phyloP scores from a whole-genome alignment of 768 basidiomycete genomes.

The Cystofilobasidium capitatum region DNA sequence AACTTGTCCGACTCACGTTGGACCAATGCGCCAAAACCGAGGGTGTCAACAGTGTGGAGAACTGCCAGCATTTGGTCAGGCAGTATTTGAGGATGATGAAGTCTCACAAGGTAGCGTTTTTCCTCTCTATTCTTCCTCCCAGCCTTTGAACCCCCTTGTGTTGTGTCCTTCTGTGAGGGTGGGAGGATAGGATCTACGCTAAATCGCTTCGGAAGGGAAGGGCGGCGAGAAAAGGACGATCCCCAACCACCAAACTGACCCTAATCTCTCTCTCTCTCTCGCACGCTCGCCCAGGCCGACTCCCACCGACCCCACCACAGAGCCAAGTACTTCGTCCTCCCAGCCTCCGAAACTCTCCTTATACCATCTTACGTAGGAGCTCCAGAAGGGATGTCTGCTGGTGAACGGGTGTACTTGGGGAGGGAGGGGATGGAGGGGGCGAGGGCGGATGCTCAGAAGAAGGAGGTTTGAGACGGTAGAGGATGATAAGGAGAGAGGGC shows the following conservation, averaged over 20 bases:
- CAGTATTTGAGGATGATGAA: background rate
- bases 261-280: background rate
- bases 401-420: background rate
- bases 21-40: background rate
- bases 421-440: background rate
- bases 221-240: no score
- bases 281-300: background rate
- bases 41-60: background rate
- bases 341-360: background rate
- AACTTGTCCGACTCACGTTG: background rate
- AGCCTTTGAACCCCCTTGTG: no score
- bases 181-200: no score
- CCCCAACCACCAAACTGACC: no score
- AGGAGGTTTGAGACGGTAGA: background rate
- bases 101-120: background rate
- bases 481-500: no score
- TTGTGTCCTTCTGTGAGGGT: no score
- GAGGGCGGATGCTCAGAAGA: background rate
- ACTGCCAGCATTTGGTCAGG: background rate
- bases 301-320: background rate
- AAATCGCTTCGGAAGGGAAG: no score
- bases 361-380: background rate
- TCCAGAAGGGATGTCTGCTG: background rate
- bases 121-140: background rate
- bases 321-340: background rate